These are phyloP conservation scores for Colletotrichum phormii DNA, from an alignment of 2,329 filamentous ascomycete genomes.

Conservation along the genomic window DNA sequence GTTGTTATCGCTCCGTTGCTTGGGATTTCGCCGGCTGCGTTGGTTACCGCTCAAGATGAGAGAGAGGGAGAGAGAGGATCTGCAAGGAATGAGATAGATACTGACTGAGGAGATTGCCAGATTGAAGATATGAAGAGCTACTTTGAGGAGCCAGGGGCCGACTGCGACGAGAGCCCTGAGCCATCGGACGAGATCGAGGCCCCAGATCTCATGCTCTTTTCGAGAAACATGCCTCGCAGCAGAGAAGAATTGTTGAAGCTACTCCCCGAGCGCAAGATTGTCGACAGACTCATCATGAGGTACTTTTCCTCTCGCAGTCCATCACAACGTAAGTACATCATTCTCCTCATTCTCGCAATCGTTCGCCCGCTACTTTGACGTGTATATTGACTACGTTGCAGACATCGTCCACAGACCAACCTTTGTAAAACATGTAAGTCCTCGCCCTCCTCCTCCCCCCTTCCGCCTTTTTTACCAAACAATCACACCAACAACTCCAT, in stretches of 20 bases:
- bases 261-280: slow-evolving; percentile 58
- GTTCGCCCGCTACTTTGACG: slow-evolving; percentile 14
- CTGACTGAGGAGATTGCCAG: too few species aligned
- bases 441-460: too few species aligned
- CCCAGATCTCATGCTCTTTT: slow-evolving; percentile 57
- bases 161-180: slow-evolving; percentile 48
- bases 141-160: slow-evolving; percentile 61
- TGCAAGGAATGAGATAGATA: too few species aligned
- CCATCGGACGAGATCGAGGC: slow-evolving; percentile 49
- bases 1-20: too few species aligned
- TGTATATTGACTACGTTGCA: slow-evolving; percentile 42
- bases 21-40: too few species aligned
- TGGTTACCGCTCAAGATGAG: too few species aligned
- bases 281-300: slow-evolving; percentile 62
- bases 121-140: slow-evolving; percentile 70
- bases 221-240: slow-evolving; percentile 51
- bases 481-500: neutral
- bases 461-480: neutral
- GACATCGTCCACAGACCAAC: slow-evolving; percentile 65
- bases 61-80: too few species aligned
- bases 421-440: slow-evolving; percentile 57
- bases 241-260: slow-evolving; percentile 60
- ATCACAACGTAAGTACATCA: slow-evolving; percentile 56
- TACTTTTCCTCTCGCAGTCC: slow-evolving; percentile 67
- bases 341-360: neutral